A percentile compares a stretch with the other conserved stretches of the same genome.
Evolutionary conservation across 345 rosid genomes (phyloP).

Genomic region (Gossypium herbaceum): DNA sequence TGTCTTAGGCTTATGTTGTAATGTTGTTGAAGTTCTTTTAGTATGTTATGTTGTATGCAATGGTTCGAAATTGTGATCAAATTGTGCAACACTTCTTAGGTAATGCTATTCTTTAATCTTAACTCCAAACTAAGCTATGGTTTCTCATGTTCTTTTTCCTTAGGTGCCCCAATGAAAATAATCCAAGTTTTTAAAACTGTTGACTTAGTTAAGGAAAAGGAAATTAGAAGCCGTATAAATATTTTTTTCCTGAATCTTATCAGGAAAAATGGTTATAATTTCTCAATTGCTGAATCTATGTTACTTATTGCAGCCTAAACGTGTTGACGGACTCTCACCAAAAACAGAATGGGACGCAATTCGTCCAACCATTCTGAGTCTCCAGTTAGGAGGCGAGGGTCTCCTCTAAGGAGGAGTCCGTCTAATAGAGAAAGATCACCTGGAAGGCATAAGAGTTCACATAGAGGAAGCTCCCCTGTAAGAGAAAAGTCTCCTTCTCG

Average conservation of each 20-base stretch:
- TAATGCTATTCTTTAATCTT: not conserved
- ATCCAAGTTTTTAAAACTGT: not conserved
- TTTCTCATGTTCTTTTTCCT: not conserved
- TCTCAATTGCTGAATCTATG: not conserved
- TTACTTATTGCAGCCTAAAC: not conserved
- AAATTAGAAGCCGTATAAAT: not conserved
- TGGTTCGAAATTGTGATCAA: not conserved
- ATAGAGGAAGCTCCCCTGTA: conserved; percentile 11
- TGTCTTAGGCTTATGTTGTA: not conserved
- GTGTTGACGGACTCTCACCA: too few relatives aligned
- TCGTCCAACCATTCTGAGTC: conserved; percentile 35
- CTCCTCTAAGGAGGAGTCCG: conserved; percentile 25
- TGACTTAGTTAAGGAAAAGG: not conserved
- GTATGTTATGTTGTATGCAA: not conserved
- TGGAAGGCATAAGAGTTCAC: conserved; percentile 2
- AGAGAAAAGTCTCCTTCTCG: conserved; percentile 42
- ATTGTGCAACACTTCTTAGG: not conserved
- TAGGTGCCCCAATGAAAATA: not conserved
- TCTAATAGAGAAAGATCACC: conserved; percentile 16
- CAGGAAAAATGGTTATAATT: not conserved
- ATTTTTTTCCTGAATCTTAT: not conserved
- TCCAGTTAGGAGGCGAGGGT: conserved; percentile 37
- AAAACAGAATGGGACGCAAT: conserved; percentile 42
- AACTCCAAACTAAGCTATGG: not conserved
- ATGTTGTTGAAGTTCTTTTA: not conserved